A percentile compares a stretch with the other conserved stretches of the same genome.
phyloP scores from a whole-genome alignment of 78 protist genomes.

The Pigoraptor vietnamica region DNA sequence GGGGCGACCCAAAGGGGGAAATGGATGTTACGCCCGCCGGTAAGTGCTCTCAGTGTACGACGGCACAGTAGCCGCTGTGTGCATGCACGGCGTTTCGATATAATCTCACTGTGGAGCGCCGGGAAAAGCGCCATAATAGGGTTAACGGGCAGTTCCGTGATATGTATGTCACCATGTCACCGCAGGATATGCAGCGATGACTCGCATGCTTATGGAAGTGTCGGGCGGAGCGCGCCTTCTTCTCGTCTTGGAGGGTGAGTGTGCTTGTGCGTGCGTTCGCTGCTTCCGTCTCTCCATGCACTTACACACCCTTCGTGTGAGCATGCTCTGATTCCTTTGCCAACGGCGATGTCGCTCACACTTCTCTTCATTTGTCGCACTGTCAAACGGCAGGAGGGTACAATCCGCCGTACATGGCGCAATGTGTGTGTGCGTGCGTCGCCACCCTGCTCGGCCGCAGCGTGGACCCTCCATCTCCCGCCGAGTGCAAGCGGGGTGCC shows the following conservation, averaged over 20 bases:
- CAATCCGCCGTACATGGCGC: background rate
- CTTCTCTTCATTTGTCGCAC: background rate
- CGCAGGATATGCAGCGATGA: slow-evolving; percentile 12
- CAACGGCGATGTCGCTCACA: too few species aligned
- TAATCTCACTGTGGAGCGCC: background rate
- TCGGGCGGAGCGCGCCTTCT: too few species aligned
- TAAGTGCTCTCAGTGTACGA: background rate
- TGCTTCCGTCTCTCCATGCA: background rate
- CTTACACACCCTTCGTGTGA: too few species aligned
- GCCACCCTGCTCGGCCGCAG: background rate
- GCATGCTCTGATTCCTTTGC: too few species aligned
- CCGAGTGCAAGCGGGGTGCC: too few species aligned
- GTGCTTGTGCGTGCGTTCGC: background rate
- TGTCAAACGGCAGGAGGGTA: background rate
- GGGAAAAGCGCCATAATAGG: too few species aligned
- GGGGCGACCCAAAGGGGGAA: slow-evolving; percentile 41
- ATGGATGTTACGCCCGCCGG: slow-evolving; percentile 9
- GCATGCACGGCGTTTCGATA: too few species aligned
- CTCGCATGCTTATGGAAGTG: background rate
- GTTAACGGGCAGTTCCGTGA: too few species aligned
- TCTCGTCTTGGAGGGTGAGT: too few species aligned
- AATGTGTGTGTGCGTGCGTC: background rate
- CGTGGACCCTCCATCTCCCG: background rate
- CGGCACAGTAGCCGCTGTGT: background rate
- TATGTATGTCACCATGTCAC: too few species aligned